Percentiles rank a stretch among this genome's conserved stretches.
These are phyloP conservation scores for Claviceps pazoutovae DNA, from an alignment of 2,329 filamentous ascomycete species.

Conservation along the genomic window DNA sequence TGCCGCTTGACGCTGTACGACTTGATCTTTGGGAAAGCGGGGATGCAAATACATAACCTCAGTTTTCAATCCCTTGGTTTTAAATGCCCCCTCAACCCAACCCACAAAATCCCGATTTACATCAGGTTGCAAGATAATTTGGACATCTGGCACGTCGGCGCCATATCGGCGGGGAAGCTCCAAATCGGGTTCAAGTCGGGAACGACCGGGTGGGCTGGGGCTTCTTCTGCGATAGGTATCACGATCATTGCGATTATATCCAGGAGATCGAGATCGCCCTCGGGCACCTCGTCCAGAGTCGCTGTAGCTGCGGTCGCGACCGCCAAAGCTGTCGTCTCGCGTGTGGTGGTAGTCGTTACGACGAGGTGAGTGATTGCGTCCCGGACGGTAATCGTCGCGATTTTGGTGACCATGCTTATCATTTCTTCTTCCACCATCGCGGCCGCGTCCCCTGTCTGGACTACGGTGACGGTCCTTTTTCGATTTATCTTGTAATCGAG, in stretches of 20 bases:
- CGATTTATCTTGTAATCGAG: slow-evolving; percentile 65
- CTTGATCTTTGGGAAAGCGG: slow-evolving; percentile 58
- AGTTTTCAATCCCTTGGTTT: slow-evolving; percentile 54
- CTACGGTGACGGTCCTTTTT: slow-evolving; percentile 46
- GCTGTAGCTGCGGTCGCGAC: slow-evolving; percentile 29
- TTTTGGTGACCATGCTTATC: slow-evolving; percentile 34
- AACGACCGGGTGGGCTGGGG: slow-evolving; percentile 46
- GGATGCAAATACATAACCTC: slow-evolving; percentile 71
- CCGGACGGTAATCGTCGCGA: slow-evolving; percentile 53
- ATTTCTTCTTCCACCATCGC: slow-evolving; percentile 28
- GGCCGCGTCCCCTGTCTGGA: slow-evolving; percentile 44
- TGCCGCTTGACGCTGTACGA: slow-evolving; percentile 73
- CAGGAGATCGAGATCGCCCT: slow-evolving; percentile 57
- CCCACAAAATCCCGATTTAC: slow-evolving; percentile 66
- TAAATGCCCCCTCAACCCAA: slow-evolving; percentile 70
- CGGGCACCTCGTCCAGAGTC: slow-evolving; percentile 30
- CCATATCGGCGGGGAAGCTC: slow-evolving; percentile 62
- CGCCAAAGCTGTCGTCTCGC: slow-evolving; percentile 45
- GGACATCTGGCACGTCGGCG: slow-evolving; percentile 72
- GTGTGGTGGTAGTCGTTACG: slow-evolving; percentile 42
- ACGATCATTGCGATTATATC: slow-evolving; percentile 27
- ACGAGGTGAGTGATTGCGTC: slow-evolving; percentile 44
- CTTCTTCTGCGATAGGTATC: slow-evolving; percentile 53
- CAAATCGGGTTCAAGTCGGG: slow-evolving; percentile 40
- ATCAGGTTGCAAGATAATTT: slow-evolving; percentile 70